phyloP scores from a whole-genome alignment of 257 asterid species.

The Craterostigma plantagineum region DNA sequence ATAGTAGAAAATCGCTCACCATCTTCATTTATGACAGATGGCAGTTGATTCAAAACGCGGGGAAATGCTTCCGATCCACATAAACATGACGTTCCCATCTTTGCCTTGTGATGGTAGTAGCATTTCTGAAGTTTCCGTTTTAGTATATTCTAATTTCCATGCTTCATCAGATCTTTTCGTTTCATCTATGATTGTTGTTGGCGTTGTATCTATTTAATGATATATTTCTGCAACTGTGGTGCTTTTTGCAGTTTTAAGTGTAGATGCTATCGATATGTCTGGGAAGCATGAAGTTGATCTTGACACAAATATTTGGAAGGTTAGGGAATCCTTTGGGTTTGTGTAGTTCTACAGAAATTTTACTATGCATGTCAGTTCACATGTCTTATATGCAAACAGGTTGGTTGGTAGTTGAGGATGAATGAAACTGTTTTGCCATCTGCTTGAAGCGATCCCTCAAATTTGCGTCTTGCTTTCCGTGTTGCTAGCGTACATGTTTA shows the following conservation, averaged over 20 bases:
- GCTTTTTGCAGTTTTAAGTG: conserved; percentile 57
- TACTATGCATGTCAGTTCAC: too few relatives aligned
- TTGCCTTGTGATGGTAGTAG: conserved; percentile 94
- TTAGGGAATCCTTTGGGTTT: conserved; percentile 12
- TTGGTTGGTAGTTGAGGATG: neutral
- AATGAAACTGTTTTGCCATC: neutral
- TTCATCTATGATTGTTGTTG: neutral
- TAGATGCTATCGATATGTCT: conserved; percentile 95
- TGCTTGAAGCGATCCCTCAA: too few relatives aligned
- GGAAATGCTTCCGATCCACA: conserved; percentile 92
- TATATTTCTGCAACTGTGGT: conserved; percentile 7
- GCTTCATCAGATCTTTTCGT: conserved; percentile 3
- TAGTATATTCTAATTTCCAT: neutral
- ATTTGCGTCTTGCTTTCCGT: neutral
- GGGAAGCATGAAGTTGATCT: conserved; percentile 99
- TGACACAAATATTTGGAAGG: conserved; percentile 99
- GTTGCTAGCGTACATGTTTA: neutral
- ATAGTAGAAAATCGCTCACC: conserved; percentile 1
- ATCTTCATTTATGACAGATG: conserved; percentile 43
- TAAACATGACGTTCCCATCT: conserved; percentile 90
- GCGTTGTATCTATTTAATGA: neutral
- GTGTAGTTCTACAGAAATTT: too few relatives aligned
- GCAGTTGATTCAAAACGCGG: conserved; percentile 88
- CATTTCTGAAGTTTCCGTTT: conserved; percentile 6
- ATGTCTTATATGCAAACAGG: neutral